These are phyloP conservation scores for Delonix regia DNA, from an alignment of 306 rosid species.

Conservation along the genomic window DNA sequence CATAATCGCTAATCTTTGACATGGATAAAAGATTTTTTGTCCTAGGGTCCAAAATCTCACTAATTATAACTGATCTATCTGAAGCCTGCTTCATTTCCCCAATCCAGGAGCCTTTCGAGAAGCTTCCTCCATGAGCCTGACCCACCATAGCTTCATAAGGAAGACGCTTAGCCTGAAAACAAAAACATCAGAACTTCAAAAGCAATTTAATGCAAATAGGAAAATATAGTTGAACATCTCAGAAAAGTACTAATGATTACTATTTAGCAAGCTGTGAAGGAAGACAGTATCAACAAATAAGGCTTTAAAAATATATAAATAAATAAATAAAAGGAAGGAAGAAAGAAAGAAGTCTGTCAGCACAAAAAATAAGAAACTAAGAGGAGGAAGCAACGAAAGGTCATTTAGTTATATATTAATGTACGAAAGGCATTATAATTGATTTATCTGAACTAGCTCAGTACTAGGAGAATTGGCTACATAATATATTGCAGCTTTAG, in stretches of 20 bases:
- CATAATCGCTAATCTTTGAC: conserved; percentile 93
- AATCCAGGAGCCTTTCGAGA: conserved; percentile 89
- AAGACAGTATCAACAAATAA: conserved; percentile 9
- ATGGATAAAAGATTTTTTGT: conserved; percentile 82
- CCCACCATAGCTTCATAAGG: conserved; percentile 65
- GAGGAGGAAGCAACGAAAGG: neutral
- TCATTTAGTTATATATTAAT: conserved; percentile 15
- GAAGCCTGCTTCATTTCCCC: conserved; percentile 97
- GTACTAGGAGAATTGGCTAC: neutral
- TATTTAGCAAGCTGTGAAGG: neutral
- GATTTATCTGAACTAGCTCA: neutral
- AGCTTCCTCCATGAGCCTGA: conserved; percentile 61
- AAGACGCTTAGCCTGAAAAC: conserved; percentile 81
- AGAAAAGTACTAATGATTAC: conserved; percentile 4
- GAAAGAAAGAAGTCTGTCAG: neutral
- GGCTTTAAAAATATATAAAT: neutral
- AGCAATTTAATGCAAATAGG: conserved; percentile 20
- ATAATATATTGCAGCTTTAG: conserved; percentile 8
- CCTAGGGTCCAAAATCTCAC: conserved; percentile 93
- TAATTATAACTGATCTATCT: conserved; percentile 80
- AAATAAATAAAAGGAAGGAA: neutral
- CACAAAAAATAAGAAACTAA: neutral
- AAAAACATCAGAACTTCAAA: conserved; percentile 22
- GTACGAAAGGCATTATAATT: neutral
- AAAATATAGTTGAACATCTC: conserved; percentile 15